A percentile compares a stretch with the other conserved stretches of the same genome.
Conservation (phyloP, 1,284 basidiomycete species). For the Malassezia restricta region DNA sequence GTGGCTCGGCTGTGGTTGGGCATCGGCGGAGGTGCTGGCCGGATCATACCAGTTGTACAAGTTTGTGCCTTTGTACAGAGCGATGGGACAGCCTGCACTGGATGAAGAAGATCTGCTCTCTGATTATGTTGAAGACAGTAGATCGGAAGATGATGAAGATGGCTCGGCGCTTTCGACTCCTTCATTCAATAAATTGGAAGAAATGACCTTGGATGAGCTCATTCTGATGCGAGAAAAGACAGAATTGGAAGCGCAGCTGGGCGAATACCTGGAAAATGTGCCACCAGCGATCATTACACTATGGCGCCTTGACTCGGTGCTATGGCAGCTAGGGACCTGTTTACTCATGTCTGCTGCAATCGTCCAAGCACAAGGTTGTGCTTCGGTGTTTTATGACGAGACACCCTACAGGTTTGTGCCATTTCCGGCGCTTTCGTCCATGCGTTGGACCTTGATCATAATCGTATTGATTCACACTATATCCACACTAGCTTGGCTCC, state of each 20-base stretch:
- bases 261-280: constrained; percentile 29
- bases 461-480: constrained; percentile 29
- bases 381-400: constrained; percentile 10
- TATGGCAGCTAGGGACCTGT: constrained; percentile 35
- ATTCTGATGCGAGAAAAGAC: constrained; percentile 13
- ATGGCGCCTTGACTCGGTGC: constrained; percentile 36
- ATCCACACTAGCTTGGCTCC: constrained; percentile 28
- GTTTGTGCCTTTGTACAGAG: constrained; percentile 13
- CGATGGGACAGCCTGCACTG: background rate
- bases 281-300: constrained; percentile 29
- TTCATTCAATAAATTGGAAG: background rate
- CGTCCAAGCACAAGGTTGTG: constrained; percentile 27
- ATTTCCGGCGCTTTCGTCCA: constrained; percentile 19
- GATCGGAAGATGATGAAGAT: background rate
- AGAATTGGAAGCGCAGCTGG: constrained; percentile 33
- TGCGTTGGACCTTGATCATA: constrained; percentile 18
- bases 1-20: constrained; percentile 14
- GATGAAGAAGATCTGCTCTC: constrained; percentile 12
- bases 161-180: background rate
- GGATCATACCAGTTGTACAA: constrained; percentile 13
- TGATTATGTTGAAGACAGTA: constrained; percentile 4
- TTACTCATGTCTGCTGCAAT: constrained; percentile 31
- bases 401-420: constrained; percentile 21
- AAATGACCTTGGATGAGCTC: constrained; percentile 8
- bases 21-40: constrained; percentile 7